Conservation (phyloP, 495 filamentous ascomycete genomes). For the Neurospora cerealis region DNA sequence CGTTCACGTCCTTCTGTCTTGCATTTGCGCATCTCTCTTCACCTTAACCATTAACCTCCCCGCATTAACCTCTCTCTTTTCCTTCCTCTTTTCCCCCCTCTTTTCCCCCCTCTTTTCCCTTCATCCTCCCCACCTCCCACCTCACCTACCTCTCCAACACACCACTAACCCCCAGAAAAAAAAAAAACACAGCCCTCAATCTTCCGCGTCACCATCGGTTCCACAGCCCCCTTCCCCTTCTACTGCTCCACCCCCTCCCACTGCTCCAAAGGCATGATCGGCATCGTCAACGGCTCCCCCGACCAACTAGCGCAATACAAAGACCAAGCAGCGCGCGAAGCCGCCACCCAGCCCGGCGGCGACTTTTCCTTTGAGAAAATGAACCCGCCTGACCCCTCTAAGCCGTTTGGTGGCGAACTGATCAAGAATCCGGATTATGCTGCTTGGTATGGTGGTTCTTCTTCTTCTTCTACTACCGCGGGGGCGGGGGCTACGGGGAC, state of each 20-base stretch:
- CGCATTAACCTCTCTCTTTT: too few species aligned
- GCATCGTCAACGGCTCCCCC: not conserved
- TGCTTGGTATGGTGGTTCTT: not conserved
- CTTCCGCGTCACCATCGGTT: not conserved
- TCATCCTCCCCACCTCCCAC: too few species aligned
- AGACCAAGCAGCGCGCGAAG: not conserved
- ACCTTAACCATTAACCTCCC: too few species aligned
- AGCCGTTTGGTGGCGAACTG: not conserved
- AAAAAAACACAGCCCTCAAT: not conserved
- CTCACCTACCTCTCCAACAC: not conserved
- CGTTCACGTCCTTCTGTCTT: too few species aligned
- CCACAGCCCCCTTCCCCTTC: not conserved
- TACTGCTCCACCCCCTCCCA: not conserved
- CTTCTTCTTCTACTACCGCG: too few species aligned
- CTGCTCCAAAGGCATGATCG: not conserved
- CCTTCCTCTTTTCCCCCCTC: too few species aligned
- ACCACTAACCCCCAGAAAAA: not conserved
- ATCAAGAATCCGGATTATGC: not conserved
- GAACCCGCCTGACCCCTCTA: not conserved
- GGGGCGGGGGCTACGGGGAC: too few species aligned
- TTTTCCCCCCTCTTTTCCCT: not conserved
- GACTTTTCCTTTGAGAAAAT: not conserved
- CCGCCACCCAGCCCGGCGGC: not conserved
- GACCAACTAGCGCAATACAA: not conserved
- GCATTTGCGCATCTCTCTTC: too few species aligned